Evolutionary conservation across 352 stramenopile species (phyloP).

Genomic region (Elongisporangium prolatum): DNA sequence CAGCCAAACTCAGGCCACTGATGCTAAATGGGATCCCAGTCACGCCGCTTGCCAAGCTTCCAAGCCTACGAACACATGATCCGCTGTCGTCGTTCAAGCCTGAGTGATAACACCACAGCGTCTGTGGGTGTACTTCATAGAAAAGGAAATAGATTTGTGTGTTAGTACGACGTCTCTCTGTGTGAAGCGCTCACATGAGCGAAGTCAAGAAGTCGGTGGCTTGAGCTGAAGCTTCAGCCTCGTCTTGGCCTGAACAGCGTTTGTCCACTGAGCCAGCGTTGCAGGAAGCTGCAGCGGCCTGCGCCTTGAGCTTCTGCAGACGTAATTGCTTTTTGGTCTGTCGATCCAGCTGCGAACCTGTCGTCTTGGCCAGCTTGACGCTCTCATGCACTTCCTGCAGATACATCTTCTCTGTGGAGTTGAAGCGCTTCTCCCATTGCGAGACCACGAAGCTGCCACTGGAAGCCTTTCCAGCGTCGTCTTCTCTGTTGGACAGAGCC

Average conservation of each 20-base stretch:
- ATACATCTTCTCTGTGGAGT: slow-evolving; percentile 52
- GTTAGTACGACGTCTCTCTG: neutral
- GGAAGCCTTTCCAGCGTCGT: neutral
- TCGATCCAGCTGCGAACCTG: slow-evolving; percentile 19
- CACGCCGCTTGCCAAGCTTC: slow-evolving; percentile 16
- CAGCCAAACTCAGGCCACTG: slow-evolving; percentile 36
- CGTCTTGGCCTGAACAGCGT: slow-evolving; percentile 1
- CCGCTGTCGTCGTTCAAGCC: neutral
- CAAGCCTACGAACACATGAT: slow-evolving; percentile 1
- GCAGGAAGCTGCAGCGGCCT: slow-evolving; percentile 12
- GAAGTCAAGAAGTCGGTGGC: slow-evolving; percentile 57
- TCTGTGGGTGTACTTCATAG: neutral
- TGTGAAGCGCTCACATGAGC: slow-evolving; percentile 22
- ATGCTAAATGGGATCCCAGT: slow-evolving; percentile 12
- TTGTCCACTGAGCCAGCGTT: neutral
- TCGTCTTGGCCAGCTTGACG: slow-evolving; percentile 36
- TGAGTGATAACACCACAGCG: neutral
- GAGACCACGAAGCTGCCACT: slow-evolving; percentile 67
- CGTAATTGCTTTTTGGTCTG: slow-evolving; percentile 61
- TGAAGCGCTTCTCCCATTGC: slow-evolving; percentile 78
- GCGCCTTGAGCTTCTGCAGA: slow-evolving; percentile 50
- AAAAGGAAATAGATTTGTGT: slow-evolving; percentile 1
- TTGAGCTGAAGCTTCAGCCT: slow-evolving; percentile 36
- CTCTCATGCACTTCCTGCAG: slow-evolving; percentile 61
- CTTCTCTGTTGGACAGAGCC: neutral